Percentiles rank a stretch among this genome's conserved stretches.
These are phyloP conservation scores for Angomonas desouzai DNA, from an alignment of 208 protist species.

Conservation along the genomic window DNA sequence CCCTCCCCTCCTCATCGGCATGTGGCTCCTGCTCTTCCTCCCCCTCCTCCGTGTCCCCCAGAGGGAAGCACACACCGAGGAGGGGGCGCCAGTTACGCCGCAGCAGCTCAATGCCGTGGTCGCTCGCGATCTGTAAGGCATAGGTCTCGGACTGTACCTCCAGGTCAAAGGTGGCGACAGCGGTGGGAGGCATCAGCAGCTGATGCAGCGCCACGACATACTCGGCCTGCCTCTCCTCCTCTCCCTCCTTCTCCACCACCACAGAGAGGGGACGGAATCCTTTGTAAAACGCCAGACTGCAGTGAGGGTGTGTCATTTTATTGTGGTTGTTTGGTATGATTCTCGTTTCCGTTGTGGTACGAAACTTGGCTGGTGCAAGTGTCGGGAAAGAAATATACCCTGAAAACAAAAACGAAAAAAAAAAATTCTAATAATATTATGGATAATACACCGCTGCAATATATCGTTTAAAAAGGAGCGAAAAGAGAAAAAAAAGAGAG, in stretches of 20 bases:
- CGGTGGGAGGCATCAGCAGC: slow-evolving; percentile 54
- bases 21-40: neutral
- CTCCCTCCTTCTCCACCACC: neutral
- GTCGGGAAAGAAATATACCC: neutral
- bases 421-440: too few relatives aligned
- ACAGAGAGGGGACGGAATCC: slow-evolving; percentile 19
- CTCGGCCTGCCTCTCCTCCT: slow-evolving; percentile 28
- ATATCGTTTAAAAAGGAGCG: too few relatives aligned
- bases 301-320: too few relatives aligned
- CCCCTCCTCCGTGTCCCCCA: neutral
- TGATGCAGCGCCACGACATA: slow-evolving; percentile 68
- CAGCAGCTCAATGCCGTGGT: slow-evolving; percentile 62
- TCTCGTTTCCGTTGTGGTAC: neutral
- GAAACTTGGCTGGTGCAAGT: neutral
- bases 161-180: slow-evolving; percentile 19
- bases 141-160: slow-evolving; percentile 61
- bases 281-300: slow-evolving; percentile 41
- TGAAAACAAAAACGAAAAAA: too few relatives aligned
- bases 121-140: slow-evolving; percentile 43
- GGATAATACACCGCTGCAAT: too few relatives aligned
- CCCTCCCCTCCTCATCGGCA: neutral
- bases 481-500: too few relatives aligned
- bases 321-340: too few relatives aligned
- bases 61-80: slow-evolving; percentile 58
- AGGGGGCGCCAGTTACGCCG: slow-evolving; percentile 64